Evolutionary conservation across 352 stramenopile genomes (phyloP), one percentile per base, ranked within the genome.

Genomic region (Globisporangium parvum): DNA sequence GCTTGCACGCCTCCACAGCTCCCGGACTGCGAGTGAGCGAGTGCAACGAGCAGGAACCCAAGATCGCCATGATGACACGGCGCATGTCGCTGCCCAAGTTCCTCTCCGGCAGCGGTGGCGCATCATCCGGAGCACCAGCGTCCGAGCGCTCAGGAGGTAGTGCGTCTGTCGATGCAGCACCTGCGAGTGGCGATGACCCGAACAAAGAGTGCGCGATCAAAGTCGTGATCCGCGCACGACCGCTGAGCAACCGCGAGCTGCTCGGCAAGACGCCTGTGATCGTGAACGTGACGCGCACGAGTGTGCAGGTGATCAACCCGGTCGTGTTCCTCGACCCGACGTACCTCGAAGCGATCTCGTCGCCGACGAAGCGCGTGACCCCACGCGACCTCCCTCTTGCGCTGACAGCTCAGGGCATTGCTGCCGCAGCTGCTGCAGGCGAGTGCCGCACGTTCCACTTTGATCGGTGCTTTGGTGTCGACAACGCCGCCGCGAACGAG

Each of bases 371-470:
- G n/a, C 61, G 60, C 35, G 69, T 55, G n/a, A 67, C 55, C 31
- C 33, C 41, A 10, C 49, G 51, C 35, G 64, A 70, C 28, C 21
- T 66, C 0, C 60, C 68, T 0, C 55, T 75, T 10, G 31, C 72
- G 14, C 54, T 88, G 18, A 70, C 46, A 8, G 21, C 59, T 0
- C 65, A 69, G 9, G 71, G 55, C 0, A 47, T 88, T 6, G 51
- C 62, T 1, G 71, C 76, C 0, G 77, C 80, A 2, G 65, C 53
- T 2, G 59, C 63, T 0, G 72, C 69, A 2, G 76, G 76, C 11
- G 75, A 86, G 53, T 87, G 72, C 50, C 78, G 79, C 18, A 70
- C 63, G 5, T 93, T 93, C 69, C 69, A 86, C 51, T 93, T 91
- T 53, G 83, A 93, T 46, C 77, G 77, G 8, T 93, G 80, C 57